These are phyloP conservation scores for Castanea sativa DNA, from an alignment of 306 rosid genomes.

Conservation along the genomic window DNA sequence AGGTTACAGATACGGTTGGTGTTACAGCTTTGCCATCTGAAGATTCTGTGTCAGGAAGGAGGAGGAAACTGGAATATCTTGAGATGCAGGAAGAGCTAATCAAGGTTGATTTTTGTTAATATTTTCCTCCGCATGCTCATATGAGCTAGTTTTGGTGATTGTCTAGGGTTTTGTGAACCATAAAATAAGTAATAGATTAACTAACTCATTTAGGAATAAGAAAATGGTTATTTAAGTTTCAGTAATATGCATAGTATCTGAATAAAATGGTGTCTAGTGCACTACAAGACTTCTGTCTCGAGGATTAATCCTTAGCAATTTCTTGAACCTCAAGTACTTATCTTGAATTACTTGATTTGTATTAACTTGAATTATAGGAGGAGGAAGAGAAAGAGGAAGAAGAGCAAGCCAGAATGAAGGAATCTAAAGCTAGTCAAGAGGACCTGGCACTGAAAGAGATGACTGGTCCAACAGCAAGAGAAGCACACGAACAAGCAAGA, in stretches of 20 bases:
- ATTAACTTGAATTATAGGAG: constrained; percentile 44
- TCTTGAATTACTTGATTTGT: constrained; percentile 6
- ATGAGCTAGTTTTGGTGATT: constrained; percentile 13
- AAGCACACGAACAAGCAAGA: constrained; percentile 71
- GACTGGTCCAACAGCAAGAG: constrained; percentile 65
- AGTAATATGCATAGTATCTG: constrained; percentile 10
- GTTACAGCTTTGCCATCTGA: constrained; percentile 87
- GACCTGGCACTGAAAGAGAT: constrained; percentile 81
- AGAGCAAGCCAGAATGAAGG: constrained; percentile 65
- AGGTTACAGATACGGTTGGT: constrained; percentile 89
- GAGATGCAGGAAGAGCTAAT: constrained; percentile 93
- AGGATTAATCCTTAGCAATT: neutral
- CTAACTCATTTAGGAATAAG: neutral
- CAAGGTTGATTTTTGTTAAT: constrained; percentile 50
- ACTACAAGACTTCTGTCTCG: constrained; percentile 8
- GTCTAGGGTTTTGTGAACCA: constrained; percentile 1
- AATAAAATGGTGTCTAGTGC: constrained; percentile 14
- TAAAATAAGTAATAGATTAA: neutral
- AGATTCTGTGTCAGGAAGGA: constrained; percentile 87
- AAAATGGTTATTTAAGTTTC: neutral
- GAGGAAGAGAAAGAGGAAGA: constrained; percentile 77
- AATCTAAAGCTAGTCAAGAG: constrained; percentile 44
- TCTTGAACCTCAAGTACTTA: constrained; percentile 16
- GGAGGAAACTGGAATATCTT: constrained; percentile 91
- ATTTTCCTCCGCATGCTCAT: constrained; percentile 6